A percentile compares a stretch with the other conserved stretches of the same genome.
phyloP scores from a whole-genome alignment of 169 alveolate species.

The Eimeria acervulina region DNA sequence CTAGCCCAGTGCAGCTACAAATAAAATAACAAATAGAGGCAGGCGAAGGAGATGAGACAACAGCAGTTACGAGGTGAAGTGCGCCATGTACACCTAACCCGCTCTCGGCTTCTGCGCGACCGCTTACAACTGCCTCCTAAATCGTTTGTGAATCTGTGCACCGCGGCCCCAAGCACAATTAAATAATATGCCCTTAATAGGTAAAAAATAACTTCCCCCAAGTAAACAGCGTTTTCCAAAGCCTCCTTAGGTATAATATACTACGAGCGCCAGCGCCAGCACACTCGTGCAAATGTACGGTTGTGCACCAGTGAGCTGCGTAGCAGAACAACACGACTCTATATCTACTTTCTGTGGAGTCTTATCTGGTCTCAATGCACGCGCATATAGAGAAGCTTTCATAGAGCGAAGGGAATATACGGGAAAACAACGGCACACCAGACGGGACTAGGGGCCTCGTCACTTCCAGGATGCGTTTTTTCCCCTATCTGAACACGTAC shows the following conservation, averaged over 20 bases:
- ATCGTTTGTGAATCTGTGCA: background rate
- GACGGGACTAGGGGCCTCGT: background rate
- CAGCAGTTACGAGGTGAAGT: constrained; percentile 20
- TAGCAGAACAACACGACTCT: too few species aligned
- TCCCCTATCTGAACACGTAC: background rate
- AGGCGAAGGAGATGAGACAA: background rate
- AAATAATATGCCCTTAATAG: background rate
- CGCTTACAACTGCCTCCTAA: background rate
- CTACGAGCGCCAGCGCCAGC: too few species aligned
- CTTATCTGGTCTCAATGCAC: too few species aligned
- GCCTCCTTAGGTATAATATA: too few species aligned
- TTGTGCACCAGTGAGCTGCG: too few species aligned
- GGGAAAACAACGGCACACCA: background rate
- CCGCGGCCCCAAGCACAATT: background rate
- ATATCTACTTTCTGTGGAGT: too few species aligned
- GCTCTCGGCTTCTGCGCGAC: constrained; percentile 14
- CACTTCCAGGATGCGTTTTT: too few species aligned
- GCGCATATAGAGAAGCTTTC: background rate
- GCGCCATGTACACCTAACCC: background rate
- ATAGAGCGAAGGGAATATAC: background rate
- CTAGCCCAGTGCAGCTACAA: constrained; percentile 22
- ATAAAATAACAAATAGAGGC: background rate
- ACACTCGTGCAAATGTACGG: too few species aligned
- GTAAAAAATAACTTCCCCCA: too few species aligned
- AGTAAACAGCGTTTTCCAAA: too few species aligned